Percentiles rank a stretch among this genome's conserved stretches.
Evolutionary conservation across 495 filamentous ascomycete genomes (phyloP).

Genomic region (Glonium stellatum): DNA sequence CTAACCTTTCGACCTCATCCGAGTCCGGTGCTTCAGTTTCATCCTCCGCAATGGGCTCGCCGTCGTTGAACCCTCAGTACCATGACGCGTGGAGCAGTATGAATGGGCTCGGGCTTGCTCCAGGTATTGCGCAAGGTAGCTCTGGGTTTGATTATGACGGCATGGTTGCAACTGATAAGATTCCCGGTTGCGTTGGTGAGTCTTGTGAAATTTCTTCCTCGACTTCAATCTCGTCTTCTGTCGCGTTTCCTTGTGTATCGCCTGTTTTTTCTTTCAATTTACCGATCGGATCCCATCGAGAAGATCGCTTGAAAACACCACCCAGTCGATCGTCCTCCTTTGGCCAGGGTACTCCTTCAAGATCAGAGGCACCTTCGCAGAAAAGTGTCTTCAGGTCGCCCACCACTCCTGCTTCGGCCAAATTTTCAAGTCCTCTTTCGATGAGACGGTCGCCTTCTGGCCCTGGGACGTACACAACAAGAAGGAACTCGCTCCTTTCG

Average conservation of each 20-base stretch:
- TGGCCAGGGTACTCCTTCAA: not conserved
- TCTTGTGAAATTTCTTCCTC: conserved; percentile 42
- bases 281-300: conserved; percentile 7
- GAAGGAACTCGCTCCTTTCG: conserved; percentile 29
- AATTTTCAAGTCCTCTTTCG: conserved; percentile 34
- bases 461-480: not conserved
- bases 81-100: conserved; percentile 54
- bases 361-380: conserved; percentile 2
- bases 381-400: conserved; percentile 45
- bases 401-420: conserved; percentile 43
- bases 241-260: conserved; percentile 15
- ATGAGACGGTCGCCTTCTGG: conserved; percentile 12
- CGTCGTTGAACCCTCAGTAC: conserved; percentile 54
- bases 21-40: conserved; percentile 67
- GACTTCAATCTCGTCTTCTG: conserved; percentile 22
- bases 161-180: conserved; percentile 54
- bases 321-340: not conserved
- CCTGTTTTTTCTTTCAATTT: conserved; percentile 20
- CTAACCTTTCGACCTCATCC: conserved; percentile 55
- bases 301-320: conserved; percentile 15
- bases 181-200: conserved; percentile 73
- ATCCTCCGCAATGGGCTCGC: conserved; percentile 77
- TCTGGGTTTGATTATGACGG: conserved; percentile 51
- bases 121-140: conserved; percentile 56
- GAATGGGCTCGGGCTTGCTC: conserved; percentile 56